Evolutionary conservation across 768 basidiomycete species (phyloP).

Genomic region (Phallus indusiatus): DNA sequence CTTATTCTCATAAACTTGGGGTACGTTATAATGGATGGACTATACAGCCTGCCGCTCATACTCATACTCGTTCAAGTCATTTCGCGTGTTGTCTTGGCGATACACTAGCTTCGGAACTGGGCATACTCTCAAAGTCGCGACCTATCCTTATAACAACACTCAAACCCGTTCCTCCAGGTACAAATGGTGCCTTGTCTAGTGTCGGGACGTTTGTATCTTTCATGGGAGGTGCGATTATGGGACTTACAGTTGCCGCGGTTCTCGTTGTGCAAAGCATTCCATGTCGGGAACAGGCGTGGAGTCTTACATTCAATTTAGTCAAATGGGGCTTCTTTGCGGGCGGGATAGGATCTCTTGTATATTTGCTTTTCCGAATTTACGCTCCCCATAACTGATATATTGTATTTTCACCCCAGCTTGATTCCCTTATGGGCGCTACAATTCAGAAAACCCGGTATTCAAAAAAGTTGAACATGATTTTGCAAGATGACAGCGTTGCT

Average conservation of each 20-base stretch:
- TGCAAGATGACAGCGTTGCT: conserved; percentile 42
- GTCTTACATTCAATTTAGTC: conserved; percentile 34
- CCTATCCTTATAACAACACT: conserved; percentile 77
- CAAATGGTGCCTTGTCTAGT: conserved; percentile 78
- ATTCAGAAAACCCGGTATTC: conserved; percentile 76
- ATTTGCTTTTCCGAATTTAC: too few species aligned
- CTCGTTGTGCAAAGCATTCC: conserved; percentile 52
- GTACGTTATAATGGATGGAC: conserved; percentile 35
- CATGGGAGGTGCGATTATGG: conserved; percentile 65
- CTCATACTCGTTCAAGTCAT: conserved; percentile 39
- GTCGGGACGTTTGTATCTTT: conserved; percentile 68
- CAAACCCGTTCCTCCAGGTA: conserved; percentile 71
- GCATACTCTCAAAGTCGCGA: conserved; percentile 62
- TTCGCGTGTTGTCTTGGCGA: conserved; percentile 87
- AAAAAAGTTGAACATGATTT: conserved; percentile 44
- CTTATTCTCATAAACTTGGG: conserved; percentile 61
- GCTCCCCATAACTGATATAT: conserved; percentile 1
- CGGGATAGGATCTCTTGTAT: conserved; percentile 68
- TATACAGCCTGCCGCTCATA: neutral
- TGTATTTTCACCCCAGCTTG: conserved; percentile 40
- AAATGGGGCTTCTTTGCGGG: conserved; percentile 60
- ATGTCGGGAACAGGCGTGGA: conserved; percentile 35
- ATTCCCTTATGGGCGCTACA: conserved; percentile 82
- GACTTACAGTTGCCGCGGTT: conserved; percentile 44
- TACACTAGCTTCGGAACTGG: conserved; percentile 88